Evolutionary conservation across 179 eudicot genomes (phyloP), one percentile per base, ranked within the genome.

Genomic region (Silene vulgaris): DNA sequence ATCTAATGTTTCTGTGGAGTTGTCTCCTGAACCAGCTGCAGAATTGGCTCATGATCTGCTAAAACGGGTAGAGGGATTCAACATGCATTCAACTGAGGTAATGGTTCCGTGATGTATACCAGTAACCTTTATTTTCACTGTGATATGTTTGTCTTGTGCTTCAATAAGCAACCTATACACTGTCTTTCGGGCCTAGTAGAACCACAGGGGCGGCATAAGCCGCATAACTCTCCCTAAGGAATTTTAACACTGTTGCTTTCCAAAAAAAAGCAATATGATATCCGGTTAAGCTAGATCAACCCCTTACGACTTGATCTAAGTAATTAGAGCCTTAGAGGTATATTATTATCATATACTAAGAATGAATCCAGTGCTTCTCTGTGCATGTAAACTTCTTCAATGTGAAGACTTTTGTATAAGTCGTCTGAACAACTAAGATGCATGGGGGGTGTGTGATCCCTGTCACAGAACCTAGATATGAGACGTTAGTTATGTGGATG

Each of bases 31-130:
- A 82, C 91, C 96, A 84, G 97, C 99, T 19, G 97, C 97, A 60
- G 97, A 93, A 52, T 83, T 96, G 76, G 99, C 97, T 70, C 91
- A 89, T 82, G 87, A 87, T 80, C 87, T 96, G 77, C 83, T 96
- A 20, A 85, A 82, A 85, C 83, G 97, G 64, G 83, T 96, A 8
- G 97, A 90, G 75, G 86, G 84, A 80, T 93, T 96, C 83, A 85
- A 78, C 78, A 90, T 96, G 99, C 89, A 96, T 81, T 84, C 93
- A 14, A 89, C 97, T 72, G 99, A 96, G 99, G 99, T 96, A 89
- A 8, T 20, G 21, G 35, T 17, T 54, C 50, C 60, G 28, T 63
- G 21, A 29, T 56, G 60, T 11, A 60, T 45, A 45, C 52, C 52
- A 35, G 6, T 21, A 16, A 59, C 52, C 12, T 69, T 69, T 43